Conservation (phyloP, 192 early-diverging fungal species). For the Backusella luteola region DNA sequence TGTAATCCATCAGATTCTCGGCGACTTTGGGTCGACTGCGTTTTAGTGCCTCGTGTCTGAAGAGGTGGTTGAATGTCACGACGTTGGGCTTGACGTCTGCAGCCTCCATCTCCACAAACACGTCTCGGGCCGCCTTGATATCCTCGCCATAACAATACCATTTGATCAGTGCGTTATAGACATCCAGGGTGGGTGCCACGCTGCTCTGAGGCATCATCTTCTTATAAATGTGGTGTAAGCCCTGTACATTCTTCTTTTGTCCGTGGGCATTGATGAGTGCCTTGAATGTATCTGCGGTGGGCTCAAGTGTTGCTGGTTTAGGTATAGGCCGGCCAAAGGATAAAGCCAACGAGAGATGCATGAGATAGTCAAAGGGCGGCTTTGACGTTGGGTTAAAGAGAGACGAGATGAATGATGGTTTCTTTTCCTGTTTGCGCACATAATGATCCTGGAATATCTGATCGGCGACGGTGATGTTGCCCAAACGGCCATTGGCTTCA, state of each 20-base stretch:
- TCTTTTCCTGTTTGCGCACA: neutral
- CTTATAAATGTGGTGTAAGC: constrained; percentile 27
- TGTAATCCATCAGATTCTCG: constrained; percentile 28
- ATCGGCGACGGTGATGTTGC: constrained; percentile 27
- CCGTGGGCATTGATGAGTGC: constrained; percentile 39
- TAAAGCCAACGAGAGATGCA: neutral
- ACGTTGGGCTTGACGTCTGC: constrained; percentile 27
- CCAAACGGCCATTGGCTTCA: constrained; percentile 31
- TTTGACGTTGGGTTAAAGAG: neutral
- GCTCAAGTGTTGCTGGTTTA: neutral
- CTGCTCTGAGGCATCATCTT: constrained; percentile 32
- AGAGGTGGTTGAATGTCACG: constrained; percentile 36
- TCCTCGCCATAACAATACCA: constrained; percentile 33
- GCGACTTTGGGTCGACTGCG: constrained; percentile 17
- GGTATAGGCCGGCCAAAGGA: neutral
- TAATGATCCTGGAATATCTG: constrained; percentile 19
- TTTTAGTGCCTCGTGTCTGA: constrained; percentile 35
- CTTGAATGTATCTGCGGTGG: constrained; percentile 21
- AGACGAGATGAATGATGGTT: neutral
- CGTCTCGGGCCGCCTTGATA: constrained; percentile 18
- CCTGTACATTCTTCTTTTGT: constrained; percentile 15
- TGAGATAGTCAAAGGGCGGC: neutral
- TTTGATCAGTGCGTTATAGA: constrained; percentile 32
- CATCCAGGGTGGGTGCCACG: constrained; percentile 8
- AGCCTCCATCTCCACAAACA: constrained; percentile 34